phyloP scores from a whole-genome alignment of 2,329 filamentous ascomycete genomes.

The Pseudocercospora vitis region DNA sequence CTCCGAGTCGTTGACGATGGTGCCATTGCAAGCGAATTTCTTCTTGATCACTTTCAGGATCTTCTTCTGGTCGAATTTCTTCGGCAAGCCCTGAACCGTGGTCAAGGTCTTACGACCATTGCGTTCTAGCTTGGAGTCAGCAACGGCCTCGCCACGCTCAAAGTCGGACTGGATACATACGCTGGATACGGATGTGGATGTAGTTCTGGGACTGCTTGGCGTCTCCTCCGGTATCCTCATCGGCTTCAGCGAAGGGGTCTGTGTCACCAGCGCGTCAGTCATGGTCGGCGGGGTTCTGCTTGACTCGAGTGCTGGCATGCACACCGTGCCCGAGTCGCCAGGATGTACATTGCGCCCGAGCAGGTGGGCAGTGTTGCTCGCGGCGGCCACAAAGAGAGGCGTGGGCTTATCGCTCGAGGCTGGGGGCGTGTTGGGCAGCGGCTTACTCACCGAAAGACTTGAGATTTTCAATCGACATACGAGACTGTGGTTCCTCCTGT shows the following conservation, averaged over 20 bases:
- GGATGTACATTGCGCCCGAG: too few relatives aligned
- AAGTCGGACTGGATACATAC: constrained; percentile 50
- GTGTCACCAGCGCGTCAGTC: constrained; percentile 22
- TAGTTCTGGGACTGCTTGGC: constrained; percentile 95
- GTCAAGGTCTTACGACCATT: constrained; percentile 99
- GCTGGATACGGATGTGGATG: constrained; percentile 99
- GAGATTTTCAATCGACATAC: constrained; percentile 32
- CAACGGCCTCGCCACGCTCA: neutral
- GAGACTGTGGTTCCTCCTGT: constrained; percentile 19
- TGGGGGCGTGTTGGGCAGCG: constrained; percentile 10
- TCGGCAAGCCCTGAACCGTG: constrained; percentile 96
- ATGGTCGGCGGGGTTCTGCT: neutral
- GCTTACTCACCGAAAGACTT: constrained; percentile 29
- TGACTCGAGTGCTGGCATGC: constrained; percentile 2
- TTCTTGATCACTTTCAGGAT: constrained; percentile 99
- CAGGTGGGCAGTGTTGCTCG: neutral
- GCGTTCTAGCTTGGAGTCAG: constrained; percentile 67
- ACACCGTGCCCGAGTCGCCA: too few relatives aligned
- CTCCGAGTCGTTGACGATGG: constrained; percentile 90
- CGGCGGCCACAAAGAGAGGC: neutral
- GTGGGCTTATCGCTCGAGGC: constrained; percentile 25
- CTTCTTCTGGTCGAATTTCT: constrained; percentile 99
- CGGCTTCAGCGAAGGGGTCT: constrained; percentile 99
- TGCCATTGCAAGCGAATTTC: constrained; percentile 99
- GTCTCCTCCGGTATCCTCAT: constrained; percentile 97